phyloP scores from a whole-genome alignment of 805 yeast species.

The Candida qinlingensis region DNA sequence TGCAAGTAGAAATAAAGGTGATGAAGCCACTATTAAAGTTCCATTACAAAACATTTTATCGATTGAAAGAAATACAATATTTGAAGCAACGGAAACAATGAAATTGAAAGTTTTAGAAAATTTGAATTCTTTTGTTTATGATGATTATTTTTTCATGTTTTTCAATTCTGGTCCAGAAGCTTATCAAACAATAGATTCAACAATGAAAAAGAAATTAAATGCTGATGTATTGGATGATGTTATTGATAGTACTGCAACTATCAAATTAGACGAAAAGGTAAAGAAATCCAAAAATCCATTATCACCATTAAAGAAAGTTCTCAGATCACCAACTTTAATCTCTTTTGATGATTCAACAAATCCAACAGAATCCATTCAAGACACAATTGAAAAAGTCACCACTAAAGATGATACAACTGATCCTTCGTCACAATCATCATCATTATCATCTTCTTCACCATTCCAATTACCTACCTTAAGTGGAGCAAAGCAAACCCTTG shows the following conservation, averaged over 20 bases:
- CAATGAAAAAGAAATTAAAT: conserved; percentile 25
- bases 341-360: neutral
- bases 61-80: conserved; percentile 48
- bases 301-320: neutral
- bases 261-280: neutral
- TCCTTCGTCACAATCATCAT: neutral
- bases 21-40: conserved; percentile 69
- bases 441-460: neutral
- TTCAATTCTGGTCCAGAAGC: conserved; percentile 47
- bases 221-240: conserved; percentile 2
- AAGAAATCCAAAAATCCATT: neutral
- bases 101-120: conserved; percentile 58
- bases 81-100: conserved; percentile 52
- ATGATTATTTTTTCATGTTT: conserved; percentile 66
- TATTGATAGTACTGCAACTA: conserved; percentile 9
- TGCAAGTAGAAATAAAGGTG: conserved; percentile 61
- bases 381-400: neutral
- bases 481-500: conserved; percentile 7
- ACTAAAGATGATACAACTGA: neutral
- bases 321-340: neutral
- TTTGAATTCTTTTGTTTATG: conserved; percentile 48
- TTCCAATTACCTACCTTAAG: neutral
- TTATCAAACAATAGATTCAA: conserved; percentile 33
- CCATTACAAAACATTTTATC: conserved; percentile 68
- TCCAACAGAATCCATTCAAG: neutral